Conservation (phyloP, 2,329 filamentous ascomycete species). For the Ophiostoma perfectum region DNA sequence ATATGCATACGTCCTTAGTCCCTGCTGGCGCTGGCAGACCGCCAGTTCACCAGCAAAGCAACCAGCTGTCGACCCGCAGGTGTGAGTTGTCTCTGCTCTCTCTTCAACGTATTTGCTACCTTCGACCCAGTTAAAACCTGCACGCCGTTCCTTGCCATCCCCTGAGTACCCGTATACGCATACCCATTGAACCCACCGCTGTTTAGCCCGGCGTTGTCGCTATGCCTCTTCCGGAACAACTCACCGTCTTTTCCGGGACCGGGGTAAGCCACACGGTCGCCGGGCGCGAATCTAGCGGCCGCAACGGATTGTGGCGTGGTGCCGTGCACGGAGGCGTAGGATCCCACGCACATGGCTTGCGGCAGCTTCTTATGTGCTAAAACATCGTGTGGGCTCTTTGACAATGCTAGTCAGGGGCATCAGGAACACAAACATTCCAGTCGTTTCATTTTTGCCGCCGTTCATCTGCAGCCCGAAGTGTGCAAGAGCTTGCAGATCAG, state of each 20-base stretch:
- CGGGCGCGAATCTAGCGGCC: neutral
- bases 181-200: neutral
- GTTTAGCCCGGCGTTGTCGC: neutral
- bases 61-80: neutral
- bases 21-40: conserved; percentile 8
- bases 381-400: neutral
- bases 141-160: conserved; percentile 1
- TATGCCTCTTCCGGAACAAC: neutral
- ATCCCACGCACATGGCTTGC: neutral
- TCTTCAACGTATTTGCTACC: neutral
- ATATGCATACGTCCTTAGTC: neutral
- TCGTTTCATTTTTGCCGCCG: neutral
- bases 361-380: neutral
- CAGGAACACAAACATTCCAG: conserved; percentile 3
- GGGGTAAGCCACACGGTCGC: neutral
- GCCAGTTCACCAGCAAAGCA: conserved; percentile 10
- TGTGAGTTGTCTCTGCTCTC: conserved; percentile 5
- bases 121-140: neutral
- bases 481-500: neutral
- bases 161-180: neutral
- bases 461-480: neutral
- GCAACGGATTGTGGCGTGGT: neutral
- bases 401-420: neutral
- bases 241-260: conserved; percentile 10
- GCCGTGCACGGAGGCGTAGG: neutral